phyloP scores from a whole-genome alignment of 2,329 filamentous ascomycete species.

The Cercospora beticola region DNA sequence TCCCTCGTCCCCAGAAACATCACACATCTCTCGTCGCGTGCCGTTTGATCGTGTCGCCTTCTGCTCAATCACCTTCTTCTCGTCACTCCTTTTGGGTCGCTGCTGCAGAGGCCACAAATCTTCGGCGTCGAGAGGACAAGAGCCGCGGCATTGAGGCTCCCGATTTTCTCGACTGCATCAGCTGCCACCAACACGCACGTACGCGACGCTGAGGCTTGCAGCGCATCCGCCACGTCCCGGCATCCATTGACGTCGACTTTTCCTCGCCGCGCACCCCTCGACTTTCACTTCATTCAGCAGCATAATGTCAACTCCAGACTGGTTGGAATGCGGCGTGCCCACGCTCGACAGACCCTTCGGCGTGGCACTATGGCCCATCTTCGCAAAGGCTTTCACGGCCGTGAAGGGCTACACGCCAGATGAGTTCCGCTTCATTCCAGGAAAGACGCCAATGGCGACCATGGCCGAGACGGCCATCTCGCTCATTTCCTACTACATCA shows the following conservation, averaged over 20 bases:
- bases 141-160: conserved; percentile 5
- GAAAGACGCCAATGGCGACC: conserved; percentile 85
- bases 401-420: conserved; percentile 78
- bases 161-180: conserved; percentile 4
- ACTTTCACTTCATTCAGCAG: background rate
- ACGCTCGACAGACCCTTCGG: conserved; percentile 91
- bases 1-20: background rate
- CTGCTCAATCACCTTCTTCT: background rate
- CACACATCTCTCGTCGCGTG: conserved; percentile 1
- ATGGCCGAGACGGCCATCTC: conserved; percentile 77
- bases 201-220: conserved; percentile 8
- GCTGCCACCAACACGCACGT: background rate
- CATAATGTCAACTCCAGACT: conserved; percentile 55
- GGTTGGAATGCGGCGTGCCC: conserved; percentile 59
- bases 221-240: conserved; percentile 8
- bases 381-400: conserved; percentile 78
- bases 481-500: conserved; percentile 83
- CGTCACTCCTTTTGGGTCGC: conserved; percentile 1
- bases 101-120: background rate
- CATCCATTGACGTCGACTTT: background rate
- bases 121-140: background rate
- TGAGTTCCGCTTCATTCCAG: conserved; percentile 80
- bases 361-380: conserved; percentile 88
- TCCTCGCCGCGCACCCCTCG: background rate
- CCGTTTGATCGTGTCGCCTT: background rate